Evolutionary conservation across 352 stramenopile species (phyloP), one percentile per base, ranked within the genome.

Genomic region (Globisporangium parvum): DNA sequence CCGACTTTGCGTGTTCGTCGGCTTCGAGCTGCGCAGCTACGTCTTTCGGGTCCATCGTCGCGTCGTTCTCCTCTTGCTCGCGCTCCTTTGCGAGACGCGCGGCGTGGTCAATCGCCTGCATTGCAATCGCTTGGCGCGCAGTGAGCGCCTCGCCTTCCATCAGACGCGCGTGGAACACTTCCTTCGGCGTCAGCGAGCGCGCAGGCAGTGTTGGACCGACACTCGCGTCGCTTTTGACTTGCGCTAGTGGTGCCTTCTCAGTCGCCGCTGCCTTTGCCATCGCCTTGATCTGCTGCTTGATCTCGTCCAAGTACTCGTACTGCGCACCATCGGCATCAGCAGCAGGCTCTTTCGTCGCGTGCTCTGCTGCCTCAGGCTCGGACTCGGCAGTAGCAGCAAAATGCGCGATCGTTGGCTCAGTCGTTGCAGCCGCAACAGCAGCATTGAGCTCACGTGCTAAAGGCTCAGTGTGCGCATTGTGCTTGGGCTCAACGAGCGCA

Each of bases 1-100:
- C 68, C 3, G 33, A 41, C 0, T 51, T 66, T 24, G 67, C 69
- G 47, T 77, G 58, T 6, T 62, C 52, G 8, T 79, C 63, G 20
- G 70, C 70, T 18, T 59, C 26, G 14, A 26, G 28, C 2, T 45
- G 20, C 15, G 31, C 57, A 20, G 48, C 63, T 9, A 64, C 44
- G 28, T 60, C 62, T 41, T 70, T 57, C 12, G 57, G 53, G 41
- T 66, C 62, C 28, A 55, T 39, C 11, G 60, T 53, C 17, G 35
- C 18, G 2, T 17, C 20, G n/a, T 18, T 28, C n/a, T 40, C 24
- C 21, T 47, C 14, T n/a, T 56, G 47, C 17, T 55, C 48, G 26
- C 56, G 56, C 6, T 49, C 15, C 23, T 62, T 62, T 4, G 48
- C 48, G 0, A 24, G 12, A 0, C 42, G 48, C 31, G 56, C 56